phyloP scores from a whole-genome alignment of 805 yeast species.

The Hanseniaspora clermontiae region DNA sequence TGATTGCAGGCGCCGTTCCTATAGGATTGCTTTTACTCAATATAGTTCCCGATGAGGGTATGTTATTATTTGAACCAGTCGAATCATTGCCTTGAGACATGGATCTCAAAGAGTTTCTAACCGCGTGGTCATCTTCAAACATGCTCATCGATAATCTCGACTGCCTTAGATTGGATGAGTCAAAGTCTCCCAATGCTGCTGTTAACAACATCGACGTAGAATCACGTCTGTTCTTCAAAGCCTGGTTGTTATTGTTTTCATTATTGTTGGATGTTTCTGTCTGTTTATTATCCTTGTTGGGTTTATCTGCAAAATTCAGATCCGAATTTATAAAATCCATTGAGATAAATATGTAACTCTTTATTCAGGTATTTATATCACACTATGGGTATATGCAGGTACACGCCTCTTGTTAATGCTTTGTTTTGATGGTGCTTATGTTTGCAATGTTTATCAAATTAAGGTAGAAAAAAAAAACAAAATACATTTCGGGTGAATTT shows the following conservation, averaged over 20 bases:
- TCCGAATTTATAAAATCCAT: conserved; percentile 6
- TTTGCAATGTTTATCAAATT: not conserved
- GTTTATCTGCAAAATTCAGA: not conserved
- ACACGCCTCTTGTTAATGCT: not conserved
- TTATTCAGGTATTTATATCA: not conserved
- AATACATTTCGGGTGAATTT: not conserved
- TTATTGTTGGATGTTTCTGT: not conserved
- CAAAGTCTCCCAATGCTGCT: conserved; percentile 6
- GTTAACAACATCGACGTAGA: conserved; percentile 10
- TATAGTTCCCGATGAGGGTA: not conserved
- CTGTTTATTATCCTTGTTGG: not conserved
- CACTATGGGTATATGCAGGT: not conserved
- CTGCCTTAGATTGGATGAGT: conserved; percentile 1
- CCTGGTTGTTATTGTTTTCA: not conserved
- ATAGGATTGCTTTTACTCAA: not conserved
- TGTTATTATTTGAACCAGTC: not conserved
- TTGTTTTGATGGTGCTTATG: not conserved
- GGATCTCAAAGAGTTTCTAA: conserved; percentile 11
- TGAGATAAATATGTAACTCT: not conserved
- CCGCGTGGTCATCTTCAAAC: conserved; percentile 11
- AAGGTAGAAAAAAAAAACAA: not conserved
- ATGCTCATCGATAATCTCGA: conserved; percentile 11
- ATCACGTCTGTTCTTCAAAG: conserved; percentile 5
- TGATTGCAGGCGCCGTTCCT: not conserved
- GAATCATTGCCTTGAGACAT: not conserved